A percentile compares a stretch with the other conserved stretches of the same genome.
These are phyloP conservation scores for Herpotrichia juniperi DNA, from an alignment of 2,329 filamentous ascomycete genomes.

Conservation along the genomic window DNA sequence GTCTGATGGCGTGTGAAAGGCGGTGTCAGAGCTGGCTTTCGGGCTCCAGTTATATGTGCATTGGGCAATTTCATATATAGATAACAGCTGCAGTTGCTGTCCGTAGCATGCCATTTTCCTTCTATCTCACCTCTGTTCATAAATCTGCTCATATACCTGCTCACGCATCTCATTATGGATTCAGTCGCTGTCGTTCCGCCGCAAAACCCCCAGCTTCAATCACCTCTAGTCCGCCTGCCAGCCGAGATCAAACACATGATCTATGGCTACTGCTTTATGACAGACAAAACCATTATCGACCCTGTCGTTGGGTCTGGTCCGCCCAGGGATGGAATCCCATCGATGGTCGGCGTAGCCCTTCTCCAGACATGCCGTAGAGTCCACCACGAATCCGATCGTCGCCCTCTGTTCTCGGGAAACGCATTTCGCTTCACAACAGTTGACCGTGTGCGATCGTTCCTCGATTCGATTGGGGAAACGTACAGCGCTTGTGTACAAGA, in stretches of 20 bases:
- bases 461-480: constrained; percentile 25
- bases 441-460: constrained; percentile 35
- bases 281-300: constrained; percentile 31
- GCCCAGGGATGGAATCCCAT: constrained; percentile 4
- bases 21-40: background rate
- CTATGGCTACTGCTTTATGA: constrained; percentile 32
- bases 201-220: constrained; percentile 35
- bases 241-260: constrained; percentile 44
- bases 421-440: constrained; percentile 45
- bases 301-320: constrained; percentile 18
- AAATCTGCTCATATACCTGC: no score
- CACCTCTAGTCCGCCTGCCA: constrained; percentile 38
- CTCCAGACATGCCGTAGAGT: constrained; percentile 44
- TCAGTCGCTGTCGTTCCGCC: constrained; percentile 12
- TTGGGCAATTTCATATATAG: background rate
- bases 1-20: background rate
- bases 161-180: background rate
- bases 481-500: constrained; percentile 31
- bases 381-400: constrained; percentile 39
- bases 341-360: constrained; percentile 31
- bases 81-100: background rate
- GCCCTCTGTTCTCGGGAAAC: constrained; percentile 40
- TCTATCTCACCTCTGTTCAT: background rate
- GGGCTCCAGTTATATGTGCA: background rate
- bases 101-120: background rate